Percentiles rank a stretch among this genome's conserved stretches.
These are phyloP conservation scores for Lactifluus piperatus DNA, from an alignment of 768 basidiomycete genomes.

Conservation along the genomic window DNA sequence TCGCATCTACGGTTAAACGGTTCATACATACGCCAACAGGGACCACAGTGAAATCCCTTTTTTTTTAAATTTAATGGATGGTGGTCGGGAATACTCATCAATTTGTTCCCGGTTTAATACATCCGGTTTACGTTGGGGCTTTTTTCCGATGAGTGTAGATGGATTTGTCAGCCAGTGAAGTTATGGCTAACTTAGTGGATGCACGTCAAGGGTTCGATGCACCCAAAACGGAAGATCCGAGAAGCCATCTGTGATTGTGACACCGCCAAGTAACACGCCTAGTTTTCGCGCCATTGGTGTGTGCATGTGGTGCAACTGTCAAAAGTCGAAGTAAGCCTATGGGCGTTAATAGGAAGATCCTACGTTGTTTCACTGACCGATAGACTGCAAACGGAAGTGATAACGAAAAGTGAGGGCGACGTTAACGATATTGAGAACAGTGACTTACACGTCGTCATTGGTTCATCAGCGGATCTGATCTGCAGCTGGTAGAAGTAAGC, in stretches of 20 bases:
- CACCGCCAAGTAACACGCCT: background rate
- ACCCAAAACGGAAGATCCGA: background rate
- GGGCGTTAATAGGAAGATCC: background rate
- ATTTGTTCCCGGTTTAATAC: too few species aligned
- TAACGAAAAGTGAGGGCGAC: background rate
- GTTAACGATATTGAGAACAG: background rate
- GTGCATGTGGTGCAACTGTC: slow-evolving; percentile 52
- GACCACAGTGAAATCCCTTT: too few species aligned
- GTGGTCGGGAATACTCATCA: too few species aligned
- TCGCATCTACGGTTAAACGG: background rate
- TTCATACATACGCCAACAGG: too few species aligned
- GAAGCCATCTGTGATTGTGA: background rate
- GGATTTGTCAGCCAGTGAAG: too few species aligned
- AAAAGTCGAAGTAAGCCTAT: background rate
- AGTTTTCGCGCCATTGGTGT: slow-evolving; percentile 63
- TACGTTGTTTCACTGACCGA: slow-evolving; percentile 25
- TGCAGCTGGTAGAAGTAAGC: slow-evolving; percentile 97
- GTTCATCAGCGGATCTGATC: slow-evolving; percentile 88
- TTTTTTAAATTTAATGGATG: too few species aligned
- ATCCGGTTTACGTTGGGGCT: too few species aligned
- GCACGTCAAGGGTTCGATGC: background rate
- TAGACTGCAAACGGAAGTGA: slow-evolving; percentile 38
- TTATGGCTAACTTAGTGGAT: too few species aligned
- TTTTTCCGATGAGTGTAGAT: background rate
- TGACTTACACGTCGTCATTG: slow-evolving; percentile 58